phyloP scores from a whole-genome alignment of 2,329 filamentous ascomycete species.

The Penicillium sp. region DNA sequence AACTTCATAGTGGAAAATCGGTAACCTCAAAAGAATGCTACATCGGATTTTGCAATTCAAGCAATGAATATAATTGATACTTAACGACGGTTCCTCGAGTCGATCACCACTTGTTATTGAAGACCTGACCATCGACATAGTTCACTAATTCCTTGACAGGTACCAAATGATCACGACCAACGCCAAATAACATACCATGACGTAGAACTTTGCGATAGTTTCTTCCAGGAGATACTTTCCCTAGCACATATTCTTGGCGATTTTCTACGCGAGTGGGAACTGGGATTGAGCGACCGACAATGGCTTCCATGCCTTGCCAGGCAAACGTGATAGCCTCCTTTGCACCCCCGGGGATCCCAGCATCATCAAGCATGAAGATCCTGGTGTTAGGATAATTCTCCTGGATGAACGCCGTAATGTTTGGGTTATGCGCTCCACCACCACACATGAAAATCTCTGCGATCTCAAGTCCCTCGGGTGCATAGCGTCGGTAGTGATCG shows the following conservation, averaged over 20 bases:
- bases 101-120: conserved; percentile 52
- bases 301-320: conserved; percentile 64
- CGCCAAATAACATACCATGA: conserved; percentile 58
- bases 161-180: conserved; percentile 45
- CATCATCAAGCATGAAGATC: conserved; percentile 61
- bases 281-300: conserved; percentile 59
- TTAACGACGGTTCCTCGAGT: neutral
- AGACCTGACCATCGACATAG: conserved; percentile 53
- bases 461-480: conserved; percentile 51
- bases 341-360: conserved; percentile 60
- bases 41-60: neutral
- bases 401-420: conserved; percentile 60
- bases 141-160: conserved; percentile 58
- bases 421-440: conserved; percentile 62
- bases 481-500: conserved; percentile 43
- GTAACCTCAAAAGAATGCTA: neutral
- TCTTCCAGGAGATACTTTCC: conserved; percentile 58
- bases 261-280: conserved; percentile 61
- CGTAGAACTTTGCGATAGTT: conserved; percentile 60
- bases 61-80: neutral
- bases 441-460: conserved; percentile 66
- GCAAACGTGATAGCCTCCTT: conserved; percentile 66
- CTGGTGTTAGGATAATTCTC: conserved; percentile 52
- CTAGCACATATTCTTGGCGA: conserved; percentile 55
- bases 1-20: neutral